phyloP scores from a whole-genome alignment of 768 basidiomycete species.

The Coprinellus aureogranulatus region DNA sequence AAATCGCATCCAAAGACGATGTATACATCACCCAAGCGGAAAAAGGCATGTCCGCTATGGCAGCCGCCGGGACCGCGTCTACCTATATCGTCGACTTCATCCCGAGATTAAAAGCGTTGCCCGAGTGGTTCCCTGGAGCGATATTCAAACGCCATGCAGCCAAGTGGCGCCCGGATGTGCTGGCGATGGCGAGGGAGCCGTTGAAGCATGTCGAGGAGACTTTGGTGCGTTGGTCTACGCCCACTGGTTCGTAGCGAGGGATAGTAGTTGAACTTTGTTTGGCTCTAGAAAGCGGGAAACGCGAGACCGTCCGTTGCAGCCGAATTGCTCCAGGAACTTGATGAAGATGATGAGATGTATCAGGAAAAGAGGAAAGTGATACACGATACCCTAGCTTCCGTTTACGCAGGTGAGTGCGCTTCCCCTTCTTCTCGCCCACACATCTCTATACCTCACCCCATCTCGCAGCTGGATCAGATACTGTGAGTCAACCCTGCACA shows the following conservation, averaged over 20 bases:
- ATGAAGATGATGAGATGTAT: not conserved
- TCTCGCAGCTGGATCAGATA: not conserved
- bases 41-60: slow-evolving; percentile 15
- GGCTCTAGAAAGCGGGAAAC: not conserved
- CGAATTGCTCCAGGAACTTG: not conserved
- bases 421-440: no score
- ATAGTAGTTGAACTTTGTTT: not conserved
- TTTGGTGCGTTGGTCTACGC: not conserved
- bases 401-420: not conserved
- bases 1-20: not conserved
- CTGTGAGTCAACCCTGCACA: not conserved
- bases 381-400: not conserved
- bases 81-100: slow-evolving; percentile 31
- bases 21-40: slow-evolving; percentile 24
- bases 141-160: slow-evolving; percentile 40
- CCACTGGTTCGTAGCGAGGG: not conserved
- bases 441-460: not conserved
- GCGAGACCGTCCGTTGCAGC: not conserved
- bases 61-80: slow-evolving; percentile 18
- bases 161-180: not conserved
- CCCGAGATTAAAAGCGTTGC: slow-evolving; percentile 36
- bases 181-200: not conserved
- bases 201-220: not conserved
- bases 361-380: not conserved
- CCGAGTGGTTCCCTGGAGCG: slow-evolving; percentile 48